Evolutionary conservation across 164 flowering plant genomes (phyloP).

Genomic region (grape (Vitis vinifera)): ASM3070453v1 NC_081816.1:6552501-6553000

Average conservation of each 20-base stretch:
- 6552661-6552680: conserved; percentile 39
- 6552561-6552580: conserved; percentile 44
- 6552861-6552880: conserved; percentile 56
- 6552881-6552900: conserved; percentile 38
- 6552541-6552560: conserved; percentile 28
- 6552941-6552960: conserved; percentile 52
- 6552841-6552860: conserved; percentile 69
- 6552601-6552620: conserved; percentile 46
- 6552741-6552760: background rate
- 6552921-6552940: conserved; percentile 40
- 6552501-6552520: conserved; percentile 31
- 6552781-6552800: too few relatives aligned
- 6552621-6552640: conserved; percentile 23
- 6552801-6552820: conserved; percentile 37
- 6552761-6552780: too few relatives aligned
- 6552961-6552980: conserved; percentile 51
- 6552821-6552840: conserved; percentile 49
- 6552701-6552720: conserved; percentile 63
- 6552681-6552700: conserved; percentile 55
- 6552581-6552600: conserved; percentile 70
- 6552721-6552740: conserved; percentile 25
- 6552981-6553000: conserved; percentile 52
- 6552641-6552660: conserved; percentile 39
- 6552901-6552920: conserved; percentile 57
- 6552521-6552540: conserved; percentile 35